Evolutionary conservation across 2,329 filamentous ascomycete species (phyloP).

Genomic region (Alternaria sp.): DNA sequence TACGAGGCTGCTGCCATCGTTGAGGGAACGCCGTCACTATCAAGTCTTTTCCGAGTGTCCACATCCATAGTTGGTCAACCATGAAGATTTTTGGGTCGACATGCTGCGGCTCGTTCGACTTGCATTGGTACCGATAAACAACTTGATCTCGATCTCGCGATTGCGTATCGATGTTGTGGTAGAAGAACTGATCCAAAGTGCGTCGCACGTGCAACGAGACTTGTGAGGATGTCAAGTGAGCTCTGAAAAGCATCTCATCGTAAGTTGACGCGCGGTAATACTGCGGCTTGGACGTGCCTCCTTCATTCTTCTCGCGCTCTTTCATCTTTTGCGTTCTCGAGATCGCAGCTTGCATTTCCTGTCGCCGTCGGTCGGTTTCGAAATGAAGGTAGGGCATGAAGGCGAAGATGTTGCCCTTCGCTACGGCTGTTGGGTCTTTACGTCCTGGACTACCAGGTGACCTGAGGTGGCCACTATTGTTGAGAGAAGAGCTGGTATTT

Average conservation of each 20-base stretch:
- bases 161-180: conserved; percentile 69
- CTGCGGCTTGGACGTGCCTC: conserved; percentile 24
- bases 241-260: conserved; percentile 59
- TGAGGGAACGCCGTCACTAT: conserved; percentile 68
- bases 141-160: conserved; percentile 70
- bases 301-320: conserved; percentile 28
- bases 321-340: conserved; percentile 43
- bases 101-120: conserved; percentile 39
- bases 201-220: conserved; percentile 65
- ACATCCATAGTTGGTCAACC: conserved; percentile 75
- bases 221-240: conserved; percentile 57
- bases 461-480: conserved; percentile 36
- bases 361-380: conserved; percentile 64
- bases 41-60: conserved; percentile 66
- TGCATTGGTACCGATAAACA: conserved; percentile 66
- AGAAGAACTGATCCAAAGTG: conserved; percentile 72
- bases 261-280: conserved; percentile 40
- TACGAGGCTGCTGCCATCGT: conserved; percentile 67
- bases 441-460: conserved; percentile 49
- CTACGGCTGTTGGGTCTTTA: conserved; percentile 41
- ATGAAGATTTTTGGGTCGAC: conserved; percentile 69
- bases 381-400: conserved; percentile 74
- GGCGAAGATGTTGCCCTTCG: conserved; percentile 51
- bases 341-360: conserved; percentile 66
- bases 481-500: conserved; percentile 33